These are phyloP conservation scores for Fagopyrum esculentum DNA, from an alignment of 148 eudicot genomes.

Conservation along the genomic window DNA sequence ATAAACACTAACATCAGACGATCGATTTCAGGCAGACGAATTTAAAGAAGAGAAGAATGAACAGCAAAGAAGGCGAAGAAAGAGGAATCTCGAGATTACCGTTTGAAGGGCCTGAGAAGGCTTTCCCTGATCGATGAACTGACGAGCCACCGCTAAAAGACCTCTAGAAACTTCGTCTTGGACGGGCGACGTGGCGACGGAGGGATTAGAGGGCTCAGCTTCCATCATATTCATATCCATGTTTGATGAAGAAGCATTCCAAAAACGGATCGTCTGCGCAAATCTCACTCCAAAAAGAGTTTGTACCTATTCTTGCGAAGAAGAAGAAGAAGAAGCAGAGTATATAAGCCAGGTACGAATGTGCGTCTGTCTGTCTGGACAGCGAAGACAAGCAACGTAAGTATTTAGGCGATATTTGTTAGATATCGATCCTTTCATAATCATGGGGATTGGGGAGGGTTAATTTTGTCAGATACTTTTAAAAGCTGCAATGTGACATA, in stretches of 20 bases:
- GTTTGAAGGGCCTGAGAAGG: slow-evolving; percentile 88
- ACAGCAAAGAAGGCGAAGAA: neutral
- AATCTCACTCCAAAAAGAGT: neutral
- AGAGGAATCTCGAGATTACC: slow-evolving; percentile 27
- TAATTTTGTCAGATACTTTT: neutral
- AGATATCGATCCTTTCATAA: neutral
- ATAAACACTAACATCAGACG: neutral
- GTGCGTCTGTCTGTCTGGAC: neutral
- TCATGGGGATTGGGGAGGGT: neutral
- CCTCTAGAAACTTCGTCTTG: slow-evolving; percentile 26
- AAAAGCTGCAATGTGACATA: neutral
- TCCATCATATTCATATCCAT: slow-evolving; percentile 75
- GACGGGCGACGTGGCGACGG: slow-evolving; percentile 6
- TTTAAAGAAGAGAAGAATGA: neutral
- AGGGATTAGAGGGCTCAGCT: slow-evolving; percentile 17
- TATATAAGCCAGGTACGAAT: neutral
- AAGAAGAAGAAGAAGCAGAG: neutral
- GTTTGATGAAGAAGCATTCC: slow-evolving; percentile 21
- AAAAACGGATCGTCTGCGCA: neutral
- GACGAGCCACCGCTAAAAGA: slow-evolving; percentile 54
- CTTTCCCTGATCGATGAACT: slow-evolving; percentile 58
- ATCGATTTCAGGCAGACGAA: neutral
- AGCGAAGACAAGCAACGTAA: neutral
- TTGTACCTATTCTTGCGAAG: neutral
- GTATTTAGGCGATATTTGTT: neutral